Evolutionary conservation across 2,329 filamentous ascomycete species (phyloP).

Genomic region (Scorias spongiosa): DNA sequence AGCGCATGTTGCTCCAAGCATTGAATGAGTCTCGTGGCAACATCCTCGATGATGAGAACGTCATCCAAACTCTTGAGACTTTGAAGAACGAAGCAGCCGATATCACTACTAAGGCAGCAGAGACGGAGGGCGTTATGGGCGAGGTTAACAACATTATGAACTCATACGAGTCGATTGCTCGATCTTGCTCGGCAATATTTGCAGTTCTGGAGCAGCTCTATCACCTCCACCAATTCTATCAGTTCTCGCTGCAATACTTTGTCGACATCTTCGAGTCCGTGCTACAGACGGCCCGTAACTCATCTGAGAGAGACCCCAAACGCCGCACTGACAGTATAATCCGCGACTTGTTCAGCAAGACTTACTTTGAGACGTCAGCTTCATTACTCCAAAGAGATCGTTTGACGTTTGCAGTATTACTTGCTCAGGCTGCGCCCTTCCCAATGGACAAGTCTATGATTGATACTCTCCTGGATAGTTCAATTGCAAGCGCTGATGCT

Average conservation of each 20-base stretch:
- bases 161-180: slow-evolving; percentile 84
- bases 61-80: slow-evolving; percentile 94
- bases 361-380: slow-evolving; percentile 86
- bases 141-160: slow-evolving; percentile 93
- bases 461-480: slow-evolving; percentile 69
- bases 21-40: slow-evolving; percentile 96
- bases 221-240: slow-evolving; percentile 98
- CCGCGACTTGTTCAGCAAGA: slow-evolving; percentile 75
- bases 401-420: slow-evolving; percentile 83
- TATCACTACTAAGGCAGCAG: slow-evolving; percentile 88
- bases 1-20: slow-evolving; percentile 84
- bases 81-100: slow-evolving; percentile 95
- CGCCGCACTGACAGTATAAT: slow-evolving; percentile 78
- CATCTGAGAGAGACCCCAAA: slow-evolving; percentile 43
- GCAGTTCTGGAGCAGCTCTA: slow-evolving; percentile 93
- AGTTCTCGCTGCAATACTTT: slow-evolving; percentile 97
- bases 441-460: slow-evolving; percentile 84
- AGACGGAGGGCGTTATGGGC: slow-evolving; percentile 95
- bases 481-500: slow-evolving; percentile 60
- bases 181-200: slow-evolving; percentile 93
- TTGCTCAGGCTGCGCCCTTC: slow-evolving; percentile 91
- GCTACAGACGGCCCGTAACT: slow-evolving; percentile 62
- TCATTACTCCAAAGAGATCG: slow-evolving; percentile 87
- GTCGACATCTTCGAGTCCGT: slow-evolving; percentile 94
- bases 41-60: slow-evolving; percentile 93